phyloP scores from a whole-genome alignment of 257 asterid species.

The Solanum clarkiae region DNA sequence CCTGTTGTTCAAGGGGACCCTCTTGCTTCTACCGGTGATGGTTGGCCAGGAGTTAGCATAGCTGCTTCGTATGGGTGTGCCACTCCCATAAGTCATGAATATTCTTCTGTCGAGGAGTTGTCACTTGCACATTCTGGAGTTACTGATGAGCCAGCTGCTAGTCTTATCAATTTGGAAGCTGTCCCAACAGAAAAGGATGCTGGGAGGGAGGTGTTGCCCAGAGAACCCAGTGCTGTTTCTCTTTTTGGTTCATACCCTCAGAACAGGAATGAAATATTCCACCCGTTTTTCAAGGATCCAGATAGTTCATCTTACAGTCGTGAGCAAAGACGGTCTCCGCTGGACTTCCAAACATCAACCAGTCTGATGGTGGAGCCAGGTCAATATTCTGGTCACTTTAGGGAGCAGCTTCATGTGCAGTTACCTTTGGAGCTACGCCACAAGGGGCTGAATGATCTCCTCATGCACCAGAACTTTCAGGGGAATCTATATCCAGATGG shows the following conservation, averaged over 20 bases:
- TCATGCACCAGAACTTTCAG: conserved; percentile 37
- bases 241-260: conserved; percentile 42
- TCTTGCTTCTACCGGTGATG: conserved; percentile 29
- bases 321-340: conserved; percentile 38
- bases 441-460: conserved; percentile 49
- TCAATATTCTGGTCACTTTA: conserved; percentile 42
- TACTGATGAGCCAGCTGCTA: conserved; percentile 35
- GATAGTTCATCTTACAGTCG: conserved; percentile 36
- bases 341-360: conserved; percentile 39
- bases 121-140: conserved; percentile 48
- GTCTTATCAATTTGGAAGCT: conserved; percentile 30
- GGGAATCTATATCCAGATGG: conserved; percentile 32
- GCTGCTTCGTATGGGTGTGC: conserved; percentile 43
- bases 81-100: conserved; percentile 33
- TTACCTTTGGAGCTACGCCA: conserved; percentile 42
- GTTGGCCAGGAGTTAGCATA: conserved; percentile 55
- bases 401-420: conserved; percentile 42
- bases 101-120: conserved; percentile 40
- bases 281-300: conserved; percentile 47
- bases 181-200: conserved; percentile 24
- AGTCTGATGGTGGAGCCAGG: conserved; percentile 37
- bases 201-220: conserved; percentile 35
- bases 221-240: conserved; percentile 32
- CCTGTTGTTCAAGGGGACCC: conserved; percentile 28
- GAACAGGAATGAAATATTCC: conserved; percentile 49